Evolutionary conservation across 257 asterid genomes (phyloP), one percentile per base, ranked within the genome.

Genomic region (Phtheirospermum japonicum): DNA sequence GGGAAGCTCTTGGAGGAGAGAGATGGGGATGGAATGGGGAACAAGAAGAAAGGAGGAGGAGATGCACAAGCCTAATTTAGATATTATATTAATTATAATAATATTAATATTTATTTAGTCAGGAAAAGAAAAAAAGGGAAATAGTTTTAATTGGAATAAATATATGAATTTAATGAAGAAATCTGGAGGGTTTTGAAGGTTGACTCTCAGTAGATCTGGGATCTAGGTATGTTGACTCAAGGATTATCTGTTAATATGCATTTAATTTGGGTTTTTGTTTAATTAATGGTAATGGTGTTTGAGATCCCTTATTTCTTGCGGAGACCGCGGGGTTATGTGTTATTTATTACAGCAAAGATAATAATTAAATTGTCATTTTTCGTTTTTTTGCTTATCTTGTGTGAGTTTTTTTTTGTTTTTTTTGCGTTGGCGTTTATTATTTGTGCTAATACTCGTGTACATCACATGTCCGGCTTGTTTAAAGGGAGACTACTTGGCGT

Each of bases 1-100:
- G 90, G 80, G 43, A 74, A 69, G 71, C 68, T 81, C 61, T 26
- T 86, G 64, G 67, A 61, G 17, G 85, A 77, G 37, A 73, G 70
- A 60, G 79, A 83, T 37, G 75, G 66, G 42, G 75, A 65, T 42
- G 84, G 76, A 60, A 57, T 57, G 59, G 83, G 80, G 71, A 76
- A 75, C 71, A 84, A 77, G 28, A 23, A n/a, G n/a, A n/a, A n/a
- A n/a, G n/a, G n/a, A n/a, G n/a, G 28, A 64, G 69, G 76, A 7
- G 82, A 80, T 60, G 9, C 85, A 14, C 71, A 61, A 8, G 73
- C 75, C 37, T 78, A 73, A 74, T 23, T 79, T 63, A 54, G 42
- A 26, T 10, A 20, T 55, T 1, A 23, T 23, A 23, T 23, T 23
- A n/a, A n/a, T 23, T 23, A 23, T 23, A n/a, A n/a, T n/a, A n/a